Evolutionary conservation across 2,329 filamentous ascomycete genomes (phyloP).

Genomic region (Hypoxylon sp.): DNA sequence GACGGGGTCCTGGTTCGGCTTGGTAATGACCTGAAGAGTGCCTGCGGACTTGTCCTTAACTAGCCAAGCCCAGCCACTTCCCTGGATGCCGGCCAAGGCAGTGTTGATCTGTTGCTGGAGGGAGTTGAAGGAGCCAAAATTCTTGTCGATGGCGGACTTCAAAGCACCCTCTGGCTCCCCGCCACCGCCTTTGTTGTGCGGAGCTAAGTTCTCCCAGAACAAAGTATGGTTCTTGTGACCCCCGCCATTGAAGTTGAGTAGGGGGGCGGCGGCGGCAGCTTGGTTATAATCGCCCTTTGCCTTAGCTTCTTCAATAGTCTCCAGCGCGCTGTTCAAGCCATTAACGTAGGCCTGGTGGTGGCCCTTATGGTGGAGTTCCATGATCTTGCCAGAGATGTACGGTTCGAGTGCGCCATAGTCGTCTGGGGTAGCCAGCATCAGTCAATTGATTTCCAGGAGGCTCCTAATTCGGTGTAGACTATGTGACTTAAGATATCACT

Average conservation of each 20-base stretch:
- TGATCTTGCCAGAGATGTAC: slow-evolving; percentile 82
- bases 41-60: slow-evolving; percentile 66
- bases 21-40: slow-evolving; percentile 71
- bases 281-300: slow-evolving; percentile 61
- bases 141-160: slow-evolving; percentile 66
- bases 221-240: slow-evolving; percentile 77
- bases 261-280: slow-evolving; percentile 52
- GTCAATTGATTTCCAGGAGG: slow-evolving; percentile 4
- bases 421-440: slow-evolving; percentile 67
- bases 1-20: slow-evolving; percentile 75
- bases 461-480: background rate
- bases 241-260: slow-evolving; percentile 76
- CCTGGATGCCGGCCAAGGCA: slow-evolving; percentile 71
- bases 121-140: slow-evolving; percentile 68
- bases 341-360: slow-evolving; percentile 89
- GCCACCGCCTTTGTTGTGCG: slow-evolving; percentile 56
- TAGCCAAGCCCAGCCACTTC: slow-evolving; percentile 78
- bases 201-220: slow-evolving; percentile 80
- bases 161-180: slow-evolving; percentile 64
- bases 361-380: slow-evolving; percentile 87
- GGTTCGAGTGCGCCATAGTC: slow-evolving; percentile 97
- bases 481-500: slow-evolving; percentile 50
- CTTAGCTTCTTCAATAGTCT: slow-evolving; percentile 75
- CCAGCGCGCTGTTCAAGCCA: slow-evolving; percentile 78
- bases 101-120: slow-evolving; percentile 70